Evolutionary conservation across 1,139 yeast genomes (phyloP).

Genomic region (Hansenula lynferdii): DNA sequence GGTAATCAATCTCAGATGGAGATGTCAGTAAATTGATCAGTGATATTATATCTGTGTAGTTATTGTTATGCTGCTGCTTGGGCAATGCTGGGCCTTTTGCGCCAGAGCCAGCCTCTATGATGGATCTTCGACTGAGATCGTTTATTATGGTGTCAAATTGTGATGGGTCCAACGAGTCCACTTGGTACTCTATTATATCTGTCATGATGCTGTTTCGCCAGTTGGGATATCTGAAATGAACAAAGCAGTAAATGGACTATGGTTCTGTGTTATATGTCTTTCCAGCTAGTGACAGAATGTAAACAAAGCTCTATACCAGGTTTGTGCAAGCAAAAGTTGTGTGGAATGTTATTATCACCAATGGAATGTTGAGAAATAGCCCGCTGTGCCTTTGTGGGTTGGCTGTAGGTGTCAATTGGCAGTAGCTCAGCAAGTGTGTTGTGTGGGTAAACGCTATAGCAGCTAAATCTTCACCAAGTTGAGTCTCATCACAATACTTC

Average conservation of each 20-base stretch:
- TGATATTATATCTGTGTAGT: constrained; percentile 34
- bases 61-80: not conserved
- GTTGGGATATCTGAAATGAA: not conserved
- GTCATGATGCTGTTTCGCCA: not conserved
- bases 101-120: no score
- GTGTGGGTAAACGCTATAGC: no score
- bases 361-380: constrained; percentile 1
- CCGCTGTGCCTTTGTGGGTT: not conserved
- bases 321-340: not conserved
- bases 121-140: no score
- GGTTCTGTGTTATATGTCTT: not conserved
- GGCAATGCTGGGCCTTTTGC: not conserved
- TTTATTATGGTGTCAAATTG: not conserved
- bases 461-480: no score
- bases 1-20: constrained; percentile 75
- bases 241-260: not conserved
- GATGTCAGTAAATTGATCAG: constrained; percentile 73
- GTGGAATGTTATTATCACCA: not conserved
- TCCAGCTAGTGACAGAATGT: not conserved
- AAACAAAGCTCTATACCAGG: not conserved
- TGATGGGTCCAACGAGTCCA: not conserved
- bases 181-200: constrained; percentile 1
- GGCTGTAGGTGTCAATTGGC: no score
- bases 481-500: no score
- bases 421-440: no score